Base-by-base conservation (phyloP, 768 basidiomycete genomes). In the Suillus plorans region DNA sequence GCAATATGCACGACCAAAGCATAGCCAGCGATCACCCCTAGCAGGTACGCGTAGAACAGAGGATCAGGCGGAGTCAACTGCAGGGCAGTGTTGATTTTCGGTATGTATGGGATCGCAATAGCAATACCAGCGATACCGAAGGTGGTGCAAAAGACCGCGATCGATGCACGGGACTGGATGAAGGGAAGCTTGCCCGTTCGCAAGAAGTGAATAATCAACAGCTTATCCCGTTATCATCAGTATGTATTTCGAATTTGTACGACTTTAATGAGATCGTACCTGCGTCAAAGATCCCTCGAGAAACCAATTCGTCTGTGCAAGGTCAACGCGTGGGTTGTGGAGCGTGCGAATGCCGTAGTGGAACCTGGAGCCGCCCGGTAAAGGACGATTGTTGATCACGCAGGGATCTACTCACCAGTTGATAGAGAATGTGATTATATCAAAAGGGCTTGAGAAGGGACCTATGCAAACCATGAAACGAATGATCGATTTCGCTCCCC, bases 261-360 rank as follows among this genome's bases (percentile, higher is more conserved):
- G 5, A 13, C 4, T 55, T 14, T 10, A 9, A 13, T 14, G n/a
- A 34, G 49, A n/a, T 31, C 64, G 53, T 68, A 78, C 77, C 71
- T 79, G 76, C 5, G 76, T 78, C 58, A 77, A 50, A 44, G 77
- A 75, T 14, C 76, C 77, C 62, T 77, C 76, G 42, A 77, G 69
- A 62, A 77, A 77, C 76, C 76, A 77, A 63, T 78, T 68, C 18
- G 78, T 77, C 61, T 78, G 77, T 16, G 78, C 76, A 3, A 69
- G 75, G 25, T 69, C 67, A 10, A 77, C 78, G 41, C 69, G 61
- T 4, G 74, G 73, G 1, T 71, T 77, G 58, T 76, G 37, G 5
- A 60, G 7, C 6, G 69, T 71, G 34, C 71, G 69, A 60, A 77
- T 77, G 3, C 63, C 63, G 65, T 78, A 78, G 20, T 72, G 61